A percentile compares a stretch with the other conserved stretches of the same genome.
Evolutionary conservation across 352 stramenopile genomes (phyloP).

Genomic region (Globisporangium paroecandrum): DNA sequence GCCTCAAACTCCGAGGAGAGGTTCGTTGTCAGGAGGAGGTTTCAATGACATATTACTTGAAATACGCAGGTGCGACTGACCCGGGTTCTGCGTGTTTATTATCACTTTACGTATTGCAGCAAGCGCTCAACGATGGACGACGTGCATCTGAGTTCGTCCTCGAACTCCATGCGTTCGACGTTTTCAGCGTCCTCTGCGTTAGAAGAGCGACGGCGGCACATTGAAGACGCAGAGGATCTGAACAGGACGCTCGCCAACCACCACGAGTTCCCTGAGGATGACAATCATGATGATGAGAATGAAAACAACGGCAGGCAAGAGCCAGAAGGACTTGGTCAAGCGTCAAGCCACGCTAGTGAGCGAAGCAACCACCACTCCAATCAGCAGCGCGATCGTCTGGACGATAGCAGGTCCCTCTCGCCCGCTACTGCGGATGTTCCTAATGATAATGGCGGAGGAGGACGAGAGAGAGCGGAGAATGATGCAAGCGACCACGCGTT

Average conservation of each 20-base stretch:
- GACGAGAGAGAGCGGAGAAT: not conserved
- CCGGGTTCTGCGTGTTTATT: not conserved
- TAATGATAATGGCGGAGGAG: not conserved
- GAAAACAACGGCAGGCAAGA: not conserved
- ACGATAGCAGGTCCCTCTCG: not conserved
- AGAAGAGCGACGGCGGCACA: slow-evolving; percentile 4
- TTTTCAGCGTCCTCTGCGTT: slow-evolving; percentile 6
- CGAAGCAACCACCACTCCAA: not conserved
- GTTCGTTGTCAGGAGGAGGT: not conserved
- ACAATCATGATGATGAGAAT: not conserved
- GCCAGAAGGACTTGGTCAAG: not conserved
- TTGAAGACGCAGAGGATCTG: slow-evolving; percentile 8
- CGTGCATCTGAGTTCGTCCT: slow-evolving; percentile 21
- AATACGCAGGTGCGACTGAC: not conserved
- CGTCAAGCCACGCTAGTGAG: too few relatives aligned
- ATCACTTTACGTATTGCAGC: not conserved
- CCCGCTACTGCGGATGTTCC: not conserved
- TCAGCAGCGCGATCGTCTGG: not conserved
- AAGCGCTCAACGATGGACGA: slow-evolving; percentile 20
- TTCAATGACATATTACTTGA: not conserved
- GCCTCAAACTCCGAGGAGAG: slow-evolving; percentile 22
- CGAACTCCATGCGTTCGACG: slow-evolving; percentile 18
- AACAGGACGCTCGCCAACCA: not conserved
- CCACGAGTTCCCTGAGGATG: not conserved
- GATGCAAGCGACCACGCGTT: slow-evolving; percentile 10